These are phyloP conservation scores for Fennellomyces sp. DNA, from an alignment of 371 early-diverging fungal species.

Conservation along the genomic window DNA sequence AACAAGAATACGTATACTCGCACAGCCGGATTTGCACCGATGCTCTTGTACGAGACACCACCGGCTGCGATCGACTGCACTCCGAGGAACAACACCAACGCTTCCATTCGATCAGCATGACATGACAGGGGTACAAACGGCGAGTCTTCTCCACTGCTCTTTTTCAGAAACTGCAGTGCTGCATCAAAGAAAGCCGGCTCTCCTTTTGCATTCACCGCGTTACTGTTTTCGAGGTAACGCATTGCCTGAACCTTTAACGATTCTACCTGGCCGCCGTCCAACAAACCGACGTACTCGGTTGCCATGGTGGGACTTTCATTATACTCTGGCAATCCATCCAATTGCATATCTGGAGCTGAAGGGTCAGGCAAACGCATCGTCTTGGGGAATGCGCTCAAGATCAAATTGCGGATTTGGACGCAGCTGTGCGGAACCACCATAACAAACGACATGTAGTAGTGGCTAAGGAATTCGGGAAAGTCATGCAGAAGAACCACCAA, in stretches of 20 bases:
- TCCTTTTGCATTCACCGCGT: neutral
- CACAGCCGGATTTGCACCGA: slow-evolving; percentile 26
- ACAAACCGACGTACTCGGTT: neutral
- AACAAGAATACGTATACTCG: slow-evolving; percentile 28
- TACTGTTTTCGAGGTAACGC: neutral
- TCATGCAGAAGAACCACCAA: slow-evolving; percentile 94
- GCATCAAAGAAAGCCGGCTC: neutral
- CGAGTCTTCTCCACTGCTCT: neutral
- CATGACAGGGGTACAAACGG: neutral
- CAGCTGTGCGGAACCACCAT: slow-evolving; percentile 90
- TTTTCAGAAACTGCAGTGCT: neutral
- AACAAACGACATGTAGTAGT: slow-evolving; percentile 86
- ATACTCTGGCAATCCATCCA: slow-evolving; percentile 82
- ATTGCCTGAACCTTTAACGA: neutral
- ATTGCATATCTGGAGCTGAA: slow-evolving; percentile 88
- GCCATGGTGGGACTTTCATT: slow-evolving; percentile 30
- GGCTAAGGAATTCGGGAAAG: slow-evolving; percentile 95
- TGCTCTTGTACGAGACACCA: neutral
- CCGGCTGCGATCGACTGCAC: slow-evolving; percentile 5
- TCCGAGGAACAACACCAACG: slow-evolving; percentile 18
- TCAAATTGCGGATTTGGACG: slow-evolving; percentile 93
- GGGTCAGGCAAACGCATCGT: slow-evolving; percentile 96
- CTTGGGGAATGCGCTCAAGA: slow-evolving; percentile 93
- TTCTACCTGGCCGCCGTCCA: neutral
- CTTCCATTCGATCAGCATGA: slow-evolving; percentile 3